phyloP scores from a whole-genome alignment of 768 basidiomycete species.

The Lentinula raphanica region DNA sequence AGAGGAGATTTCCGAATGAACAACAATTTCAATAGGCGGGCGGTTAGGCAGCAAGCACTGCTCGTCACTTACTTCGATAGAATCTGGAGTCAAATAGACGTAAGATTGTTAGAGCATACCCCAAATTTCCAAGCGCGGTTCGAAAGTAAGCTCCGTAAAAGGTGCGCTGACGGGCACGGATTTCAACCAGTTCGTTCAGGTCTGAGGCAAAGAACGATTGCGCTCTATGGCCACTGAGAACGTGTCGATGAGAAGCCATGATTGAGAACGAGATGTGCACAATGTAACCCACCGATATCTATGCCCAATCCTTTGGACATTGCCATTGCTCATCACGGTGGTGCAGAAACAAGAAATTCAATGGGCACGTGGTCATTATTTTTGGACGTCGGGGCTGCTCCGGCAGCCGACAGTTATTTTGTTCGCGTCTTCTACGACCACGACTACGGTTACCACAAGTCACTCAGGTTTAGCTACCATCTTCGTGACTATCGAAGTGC shows the following conservation, averaged over 20 bases:
- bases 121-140: conserved; percentile 68
- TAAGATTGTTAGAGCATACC: conserved; percentile 68
- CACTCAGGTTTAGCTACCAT: not conserved
- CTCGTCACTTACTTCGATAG: conserved; percentile 54
- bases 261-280: too few relatives aligned
- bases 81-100: conserved; percentile 77
- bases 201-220: conserved; percentile 50
- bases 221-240: conserved; percentile 37
- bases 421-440: too few relatives aligned
- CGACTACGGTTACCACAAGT: not conserved
- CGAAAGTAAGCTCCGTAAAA: conserved; percentile 81
- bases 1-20: not conserved
- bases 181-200: conserved; percentile 59
- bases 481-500: too few relatives aligned
- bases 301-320: not conserved
- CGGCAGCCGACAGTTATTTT: too few relatives aligned
- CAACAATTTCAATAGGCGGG: not conserved
- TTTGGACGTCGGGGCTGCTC: too few relatives aligned
- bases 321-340: conserved; percentile 1
- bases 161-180: conserved; percentile 76
- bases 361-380: not conserved
- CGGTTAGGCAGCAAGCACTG: too few relatives aligned
- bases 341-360: not conserved
- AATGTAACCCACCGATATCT: conserved; percentile 6
- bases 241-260: too few relatives aligned